A percentile compares a stretch with the other conserved stretches of the same genome.
phyloP scores from a whole-genome alignment of 73 alveolate genomes.

The Paraurostyla sp. region DNA sequence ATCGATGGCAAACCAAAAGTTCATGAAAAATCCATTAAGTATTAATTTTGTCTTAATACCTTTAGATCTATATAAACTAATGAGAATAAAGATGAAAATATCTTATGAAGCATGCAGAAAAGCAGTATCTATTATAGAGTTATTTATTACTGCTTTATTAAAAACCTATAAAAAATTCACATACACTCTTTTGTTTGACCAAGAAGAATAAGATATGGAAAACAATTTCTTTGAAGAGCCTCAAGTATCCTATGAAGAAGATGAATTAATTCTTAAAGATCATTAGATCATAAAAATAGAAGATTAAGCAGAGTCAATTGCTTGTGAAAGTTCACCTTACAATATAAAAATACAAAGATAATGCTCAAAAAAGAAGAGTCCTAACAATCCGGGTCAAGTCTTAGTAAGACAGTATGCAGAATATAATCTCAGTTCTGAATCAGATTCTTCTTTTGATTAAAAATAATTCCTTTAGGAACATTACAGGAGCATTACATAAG shows the following conservation, averaged over 20 bases:
- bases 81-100: constrained; percentile 24
- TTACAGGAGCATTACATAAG: not conserved
- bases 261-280: too few species aligned
- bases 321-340: too few species aligned
- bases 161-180: constrained; percentile 9
- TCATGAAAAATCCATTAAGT: constrained; percentile 1
- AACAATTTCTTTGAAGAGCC: not conserved
- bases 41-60: not conserved
- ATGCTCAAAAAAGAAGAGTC: not conserved
- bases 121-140: constrained; percentile 3
- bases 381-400: not conserved
- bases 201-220: not conserved
- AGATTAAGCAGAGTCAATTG: too few species aligned
- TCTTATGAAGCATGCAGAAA: constrained; percentile 42
- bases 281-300: too few species aligned
- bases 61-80: not conserved
- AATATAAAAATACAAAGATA: not conserved
- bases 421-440: not conserved
- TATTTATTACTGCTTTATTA: not conserved
- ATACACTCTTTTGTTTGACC: not conserved
- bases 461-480: not conserved
- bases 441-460: constrained; percentile 40
- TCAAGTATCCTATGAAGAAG: not conserved
- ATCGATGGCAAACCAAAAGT: not conserved
- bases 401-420: constrained; percentile 13